Base-by-base conservation (phyloP, 306 rosid genomes). In the Neltuma alba region DNA sequence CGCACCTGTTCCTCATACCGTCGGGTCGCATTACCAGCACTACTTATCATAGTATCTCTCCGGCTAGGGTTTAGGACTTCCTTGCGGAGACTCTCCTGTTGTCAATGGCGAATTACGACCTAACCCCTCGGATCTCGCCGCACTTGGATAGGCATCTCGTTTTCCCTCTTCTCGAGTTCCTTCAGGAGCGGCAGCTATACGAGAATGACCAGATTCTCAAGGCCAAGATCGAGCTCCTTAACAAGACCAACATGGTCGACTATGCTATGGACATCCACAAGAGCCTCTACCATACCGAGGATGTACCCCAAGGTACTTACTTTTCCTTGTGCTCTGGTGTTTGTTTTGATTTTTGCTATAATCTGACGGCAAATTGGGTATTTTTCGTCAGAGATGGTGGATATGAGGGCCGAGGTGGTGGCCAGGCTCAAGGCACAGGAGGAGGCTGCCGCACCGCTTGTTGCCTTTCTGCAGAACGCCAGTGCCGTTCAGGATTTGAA, bases 191-290 rank as follows among this genome's bases (percentile, higher is more conserved):
- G 1, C 86, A 83, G 50, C 74, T 94, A 11, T 86, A 92, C 83
- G 89, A 91, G 6, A 92, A 92, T 15, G 92, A 87, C 65, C 89
- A 87, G 84, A 94, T 94, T 80, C 97, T 94, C 42, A 88, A 92
- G 85, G 86, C 91, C 9, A 94, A 94, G 81, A 92, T 94, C 78
- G 97, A 91, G 75, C 97, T 94, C 4, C 94, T 94, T 48, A 92
- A 86, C 89, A 87, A 89, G 79, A 94, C 99, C 40, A 91, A 91
- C 85, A 94, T 94, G 99, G 99, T 94, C 23, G 99, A 94, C 62
- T 94, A 92, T 57, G 95, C 95, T 63, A 92, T 92, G 99, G 97
- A 92, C 83, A 92, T 92, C 80, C 92, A 92, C 86, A 94, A 94
- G 80, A 87, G 88, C 28, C 97, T 94, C 47, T 91, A 92, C 83